Evolutionary conservation across 371 early-diverging fungal species (phyloP), one percentile per base, ranked within the genome.

Genomic region (Haplosporangium sp.): DNA sequence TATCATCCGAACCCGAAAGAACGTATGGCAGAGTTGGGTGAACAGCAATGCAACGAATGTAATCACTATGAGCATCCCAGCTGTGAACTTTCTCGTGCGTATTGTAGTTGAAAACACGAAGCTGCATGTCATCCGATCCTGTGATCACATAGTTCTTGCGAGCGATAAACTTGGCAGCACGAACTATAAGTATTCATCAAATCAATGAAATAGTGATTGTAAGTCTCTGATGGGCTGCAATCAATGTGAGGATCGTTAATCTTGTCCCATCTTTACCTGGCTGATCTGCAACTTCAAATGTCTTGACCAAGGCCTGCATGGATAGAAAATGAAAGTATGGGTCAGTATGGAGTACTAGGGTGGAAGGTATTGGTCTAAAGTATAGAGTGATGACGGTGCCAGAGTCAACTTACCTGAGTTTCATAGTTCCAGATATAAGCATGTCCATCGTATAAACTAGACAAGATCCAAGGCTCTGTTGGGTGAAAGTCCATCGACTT

Each of bases 401-500:
- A 37, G 3, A 45, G n/a, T 7, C 37, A 10, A 19, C 9, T 59
- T 84, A 96, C 96, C 87, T 97, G 96, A 37, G 98, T 98, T 84
- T 99, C 97, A 82, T 99, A 96, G 88, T 99, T 98, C 97, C 99
- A 99, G 44, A 99, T 96, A 82, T 95, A 92, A 19, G 97, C 95
- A 63, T 95, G 93, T 63, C 99, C 99, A 84, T 96, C 97, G 86
- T 99, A 99, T 71, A 99, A 93, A 70, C 96, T 93, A 35, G 97
- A 94, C 63, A 99, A 88, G 52, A 99, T 89, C 99, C 99, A 99
- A 47, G 99, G 99, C 84, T 99, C 97, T 35, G 98, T 96, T 19
- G 99, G 99, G 86, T 99, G 99, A 84, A 99, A 95, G 87, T 99
- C 99, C 67, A 99, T 92, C 69, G 96, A 94, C 87, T 99, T 99